phyloP scores from a whole-genome alignment of 2,329 filamentous ascomycete species.

The Xylariales sp. region DNA sequence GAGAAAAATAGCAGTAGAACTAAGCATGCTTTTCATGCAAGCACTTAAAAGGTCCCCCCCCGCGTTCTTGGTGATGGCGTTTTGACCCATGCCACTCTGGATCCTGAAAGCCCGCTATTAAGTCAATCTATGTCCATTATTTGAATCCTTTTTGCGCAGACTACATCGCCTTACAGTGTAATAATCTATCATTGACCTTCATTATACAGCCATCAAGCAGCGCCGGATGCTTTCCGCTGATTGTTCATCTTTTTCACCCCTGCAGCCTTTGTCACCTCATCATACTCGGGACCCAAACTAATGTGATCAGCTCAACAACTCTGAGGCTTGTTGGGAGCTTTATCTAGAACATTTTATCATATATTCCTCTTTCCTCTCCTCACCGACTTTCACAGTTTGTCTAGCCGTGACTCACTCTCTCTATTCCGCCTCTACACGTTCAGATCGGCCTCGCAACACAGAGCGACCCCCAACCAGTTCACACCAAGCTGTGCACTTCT shows the following conservation, averaged over 20 bases:
- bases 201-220: constrained; percentile 45
- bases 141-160: constrained; percentile 41
- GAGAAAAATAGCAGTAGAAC: constrained; percentile 41
- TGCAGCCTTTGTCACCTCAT: constrained; percentile 42
- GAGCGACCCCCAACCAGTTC: constrained; percentile 37
- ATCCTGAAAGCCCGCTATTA: constrained; percentile 34
- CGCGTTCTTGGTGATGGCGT: constrained; percentile 41
- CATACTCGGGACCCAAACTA: constrained; percentile 45
- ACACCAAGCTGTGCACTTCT: constrained; percentile 47
- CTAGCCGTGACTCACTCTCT: constrained; percentile 55
- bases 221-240: constrained; percentile 37
- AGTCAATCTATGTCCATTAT: constrained; percentile 24
- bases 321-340: constrained; percentile 44
- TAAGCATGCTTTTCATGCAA: constrained; percentile 50
- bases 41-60: constrained; percentile 49
- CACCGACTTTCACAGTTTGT: constrained; percentile 55
- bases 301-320: constrained; percentile 49
- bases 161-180: constrained; percentile 37
- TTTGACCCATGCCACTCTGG: constrained; percentile 37
- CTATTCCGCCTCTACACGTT: constrained; percentile 48
- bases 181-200: constrained; percentile 40
- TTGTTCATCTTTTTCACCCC: constrained; percentile 41
- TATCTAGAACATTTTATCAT: constrained; percentile 48
- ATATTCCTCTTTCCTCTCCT: constrained; percentile 55
- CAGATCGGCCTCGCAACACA: constrained; percentile 44